Base-by-base conservation (phyloP, 805 yeast species). In the Pichia heedii region DNA sequence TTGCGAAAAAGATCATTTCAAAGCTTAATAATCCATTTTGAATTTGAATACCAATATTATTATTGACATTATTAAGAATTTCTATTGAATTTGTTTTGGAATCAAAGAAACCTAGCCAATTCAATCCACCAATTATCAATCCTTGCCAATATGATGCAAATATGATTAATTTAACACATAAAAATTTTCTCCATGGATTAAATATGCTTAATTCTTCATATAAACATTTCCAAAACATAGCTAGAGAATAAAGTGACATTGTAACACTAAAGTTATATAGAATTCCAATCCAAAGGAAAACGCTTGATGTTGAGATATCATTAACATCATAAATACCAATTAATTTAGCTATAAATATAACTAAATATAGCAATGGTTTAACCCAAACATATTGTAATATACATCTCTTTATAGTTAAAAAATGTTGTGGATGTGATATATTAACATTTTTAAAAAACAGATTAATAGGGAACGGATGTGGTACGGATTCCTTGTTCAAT, bases 131-230 rank as follows among this genome's bases (percentile, higher is more conserved):
- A 37, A 84, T 64, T 1, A 79, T 50, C 9, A 83, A 65, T 0
- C 94, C 87, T 59, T 93, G 98, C 99, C 99, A 93, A 60, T 88
- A 93, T n/a, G 96, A 84, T 21, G 96, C 97, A 70, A 93, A 93
- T 39, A 93, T 89, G 43, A 93, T 87, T 50, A 88, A 71, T 57
- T 93, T 93, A 38, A 93, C 95, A 65, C 97, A 88, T 33, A 93
- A 60, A 60, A 93, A 93, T 63, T 89, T 89, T 11, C 94, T 88
- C 75, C 93, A 79, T 3, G 97, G 97, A 43, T 85, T 75, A 66
- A 81, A 89, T 2, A 81, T 84, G 42, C 67, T 72, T 51, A 93
- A 69, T 54, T 89, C 97, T 2, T 57, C 58, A 65, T 84, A 79
- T n/a, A 93, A 68, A 52, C 95, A 85, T 57, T 78, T 81, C 98